Evolutionary conservation across 2,329 filamentous ascomycete genomes (phyloP).

Genomic region (Colletotrichum scovillei): DNA sequence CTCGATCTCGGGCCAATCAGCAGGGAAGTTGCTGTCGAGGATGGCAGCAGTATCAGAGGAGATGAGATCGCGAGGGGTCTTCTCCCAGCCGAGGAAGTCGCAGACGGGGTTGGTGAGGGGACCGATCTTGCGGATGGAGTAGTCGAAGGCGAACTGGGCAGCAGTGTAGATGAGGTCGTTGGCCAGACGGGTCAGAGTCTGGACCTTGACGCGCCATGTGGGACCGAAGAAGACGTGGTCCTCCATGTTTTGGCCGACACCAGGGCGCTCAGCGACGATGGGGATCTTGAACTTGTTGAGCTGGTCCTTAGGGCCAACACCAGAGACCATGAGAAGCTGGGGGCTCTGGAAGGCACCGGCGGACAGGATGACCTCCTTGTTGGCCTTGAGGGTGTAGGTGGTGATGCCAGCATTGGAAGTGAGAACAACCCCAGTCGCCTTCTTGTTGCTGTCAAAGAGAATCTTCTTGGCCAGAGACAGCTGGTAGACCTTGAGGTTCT

Average conservation of each 20-base stretch:
- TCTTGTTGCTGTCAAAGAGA: constrained; percentile 52
- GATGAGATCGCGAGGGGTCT: constrained; percentile 33
- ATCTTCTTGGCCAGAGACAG: constrained; percentile 57
- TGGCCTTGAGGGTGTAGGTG: constrained; percentile 25
- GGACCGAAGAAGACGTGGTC: constrained; percentile 72
- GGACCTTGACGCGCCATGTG: constrained; percentile 35
- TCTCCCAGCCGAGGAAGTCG: constrained; percentile 40
- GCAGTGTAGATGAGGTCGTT: constrained; percentile 20
- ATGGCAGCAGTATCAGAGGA: background rate
- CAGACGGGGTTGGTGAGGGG: constrained; percentile 38
- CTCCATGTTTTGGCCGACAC: constrained; percentile 86
- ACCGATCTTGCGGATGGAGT: constrained; percentile 26
- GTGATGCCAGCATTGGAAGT: constrained; percentile 33
- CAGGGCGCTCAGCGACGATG: constrained; percentile 65
- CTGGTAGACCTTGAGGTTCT: constrained; percentile 52
- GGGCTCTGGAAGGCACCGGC: constrained; percentile 87
- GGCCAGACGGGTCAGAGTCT: constrained; percentile 35
- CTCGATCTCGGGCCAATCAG: constrained; percentile 31
- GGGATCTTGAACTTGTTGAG: constrained; percentile 51
- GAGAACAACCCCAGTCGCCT: constrained; percentile 54
- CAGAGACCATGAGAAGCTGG: constrained; percentile 69
- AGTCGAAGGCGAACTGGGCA: constrained; percentile 3
- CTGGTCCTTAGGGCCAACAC: constrained; percentile 56
- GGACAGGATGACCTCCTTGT: constrained; percentile 79
- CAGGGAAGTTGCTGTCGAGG: constrained; percentile 12